Evolutionary conservation across 2,329 filamentous ascomycete species (phyloP), one percentile per base, ranked within the genome.

Genomic region (Phyllosticta citrichinensis): DNA sequence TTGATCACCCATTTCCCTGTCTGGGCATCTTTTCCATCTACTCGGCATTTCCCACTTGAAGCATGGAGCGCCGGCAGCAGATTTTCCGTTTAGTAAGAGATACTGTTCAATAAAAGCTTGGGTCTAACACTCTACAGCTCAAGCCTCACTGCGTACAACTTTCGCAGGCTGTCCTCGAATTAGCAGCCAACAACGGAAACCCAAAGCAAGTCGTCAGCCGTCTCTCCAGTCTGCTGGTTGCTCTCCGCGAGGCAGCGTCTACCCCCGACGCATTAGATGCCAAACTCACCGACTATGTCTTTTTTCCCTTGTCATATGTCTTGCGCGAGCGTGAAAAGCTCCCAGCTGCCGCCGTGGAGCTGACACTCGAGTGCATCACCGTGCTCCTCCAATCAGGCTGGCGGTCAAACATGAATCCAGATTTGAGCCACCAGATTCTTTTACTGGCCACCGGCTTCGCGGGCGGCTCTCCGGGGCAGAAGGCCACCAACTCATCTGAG

Each of bases 251-350:
- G 0, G 62, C 75, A 55, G 62, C 65, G 17, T 66, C 69, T 22
- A 68, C 67, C 8, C 71, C 75, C 40, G 68, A 73, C 64, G 67
- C 70, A 1, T 71, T 97, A 19, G 90, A 97, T 71, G 81, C 86
- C 58, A 93, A 91, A 71, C 77, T 97, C 19, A 91, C 92, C 14
- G 92, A 97, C 76, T 99, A 97, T 78, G 83, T 89, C 69, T 97
- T 97, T 78, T 96, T 97, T 64, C 94, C 94, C 0, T 78, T 99
- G 0, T 91, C 90, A 0, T 88, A 94, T 66, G 84, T 97, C 50
- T 87, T 99, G 67, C 87, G 90, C 62, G 82, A 86, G 64, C 87
- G 89, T 66, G 83, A 88, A 64, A 80, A 82, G 55, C 84, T 92
- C 59, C 86, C 92, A 0, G 82, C 88, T 55, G 81, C 82, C 40